Conservation (phyloP, 140 eudicot genomes). For the Bidens hawaiensis region DNA sequence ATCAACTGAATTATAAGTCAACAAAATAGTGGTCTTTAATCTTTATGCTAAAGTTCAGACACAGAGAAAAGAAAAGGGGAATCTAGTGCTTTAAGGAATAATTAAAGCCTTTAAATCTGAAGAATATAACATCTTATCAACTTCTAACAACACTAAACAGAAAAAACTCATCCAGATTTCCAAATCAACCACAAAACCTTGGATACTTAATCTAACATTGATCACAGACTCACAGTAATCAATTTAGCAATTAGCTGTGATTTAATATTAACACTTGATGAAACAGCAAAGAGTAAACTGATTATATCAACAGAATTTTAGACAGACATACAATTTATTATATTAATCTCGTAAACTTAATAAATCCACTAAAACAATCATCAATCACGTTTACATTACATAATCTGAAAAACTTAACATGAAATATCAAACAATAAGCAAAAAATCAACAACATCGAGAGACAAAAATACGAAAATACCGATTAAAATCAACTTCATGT, state of each 20-base stretch:
- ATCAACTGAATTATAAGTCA: constrained; percentile 11
- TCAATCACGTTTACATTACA: no score
- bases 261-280: not conserved
- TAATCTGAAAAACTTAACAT: no score
- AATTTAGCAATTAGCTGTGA: not conserved
- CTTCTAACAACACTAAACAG: constrained; percentile 2
- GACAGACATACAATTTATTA: not conserved
- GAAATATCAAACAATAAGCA: no score
- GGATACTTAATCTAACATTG: no score
- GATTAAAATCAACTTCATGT: no score
- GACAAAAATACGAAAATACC: no score
- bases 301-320: not conserved
- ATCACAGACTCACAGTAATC: not conserved
- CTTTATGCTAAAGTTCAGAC: constrained; percentile 5
- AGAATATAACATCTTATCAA: not conserved
- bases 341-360: no score
- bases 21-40: not conserved
- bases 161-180: not conserved
- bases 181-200: no score
- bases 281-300: not conserved
- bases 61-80: not conserved
- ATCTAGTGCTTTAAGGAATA: not conserved
- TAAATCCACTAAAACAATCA: no score
- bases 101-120: not conserved
- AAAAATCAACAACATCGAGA: no score